Percentiles rank a stretch among this genome's conserved stretches.
phyloP scores from a whole-genome alignment of 345 rosid species.

The Linum tenue region DNA sequence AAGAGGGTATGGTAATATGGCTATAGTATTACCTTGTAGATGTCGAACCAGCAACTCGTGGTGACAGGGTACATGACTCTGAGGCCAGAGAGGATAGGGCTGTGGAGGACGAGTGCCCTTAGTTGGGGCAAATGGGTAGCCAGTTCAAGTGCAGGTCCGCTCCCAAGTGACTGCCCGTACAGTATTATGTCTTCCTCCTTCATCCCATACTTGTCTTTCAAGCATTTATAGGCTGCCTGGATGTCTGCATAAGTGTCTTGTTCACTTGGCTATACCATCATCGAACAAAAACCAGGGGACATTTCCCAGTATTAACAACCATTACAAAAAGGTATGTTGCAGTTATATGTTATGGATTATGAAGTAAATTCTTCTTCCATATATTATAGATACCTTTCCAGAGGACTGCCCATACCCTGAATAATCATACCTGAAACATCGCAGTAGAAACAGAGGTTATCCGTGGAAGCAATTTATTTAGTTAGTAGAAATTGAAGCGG shows the following conservation, averaged over 20 bases:
- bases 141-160: conserved; percentile 79
- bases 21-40: conserved; percentile 48
- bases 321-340: background rate
- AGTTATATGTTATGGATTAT: background rate
- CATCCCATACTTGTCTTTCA: conserved; percentile 46
- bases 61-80: conserved; percentile 79
- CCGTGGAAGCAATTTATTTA: background rate
- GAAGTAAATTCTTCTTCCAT: background rate
- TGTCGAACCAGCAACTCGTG: conserved; percentile 75
- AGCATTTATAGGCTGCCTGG: conserved; percentile 65
- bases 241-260: conserved; percentile 87
- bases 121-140: conserved; percentile 51
- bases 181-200: conserved; percentile 66
- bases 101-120: conserved; percentile 76
- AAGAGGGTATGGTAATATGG: background rate
- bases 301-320: background rate
- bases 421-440: conserved; percentile 62
- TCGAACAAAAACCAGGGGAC: too few relatives aligned
- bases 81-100: conserved; percentile 76
- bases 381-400: conserved; percentile 54
- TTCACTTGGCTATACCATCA: conserved; percentile 51
- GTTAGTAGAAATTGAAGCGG: too few relatives aligned
- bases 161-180: conserved; percentile 84
- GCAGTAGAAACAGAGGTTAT: background rate
- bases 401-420: conserved; percentile 86